Conservation (phyloP, 1,284 basidiomycete genomes). For the Mrakiaceae sp. region DNA sequence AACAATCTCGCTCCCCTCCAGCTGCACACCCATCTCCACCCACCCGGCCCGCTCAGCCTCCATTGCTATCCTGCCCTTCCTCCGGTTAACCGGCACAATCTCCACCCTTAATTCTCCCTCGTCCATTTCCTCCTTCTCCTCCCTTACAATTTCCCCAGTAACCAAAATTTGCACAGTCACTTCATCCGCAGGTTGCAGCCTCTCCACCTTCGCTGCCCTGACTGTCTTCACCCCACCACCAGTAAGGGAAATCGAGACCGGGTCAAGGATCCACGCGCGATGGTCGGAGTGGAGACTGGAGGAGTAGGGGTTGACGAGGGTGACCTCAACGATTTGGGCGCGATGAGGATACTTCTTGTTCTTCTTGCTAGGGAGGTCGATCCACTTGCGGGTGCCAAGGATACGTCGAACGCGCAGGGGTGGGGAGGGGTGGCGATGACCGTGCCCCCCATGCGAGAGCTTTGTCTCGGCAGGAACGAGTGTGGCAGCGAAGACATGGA, state of each 20-base stretch:
- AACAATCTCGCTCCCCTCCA: neutral
- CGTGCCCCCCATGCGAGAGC: neutral
- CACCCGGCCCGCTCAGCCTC: no score
- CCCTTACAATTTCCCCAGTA: neutral
- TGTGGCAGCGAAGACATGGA: slow-evolving; percentile 30
- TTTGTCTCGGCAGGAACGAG: slow-evolving; percentile 18
- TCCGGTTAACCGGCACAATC: slow-evolving; percentile 18
- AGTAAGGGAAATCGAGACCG: slow-evolving; percentile 19
- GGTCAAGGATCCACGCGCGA: slow-evolving; percentile 20
- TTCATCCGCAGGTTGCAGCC: slow-evolving; percentile 40
- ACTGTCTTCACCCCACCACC: slow-evolving; percentile 27
- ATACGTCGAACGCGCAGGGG: slow-evolving; percentile 30
- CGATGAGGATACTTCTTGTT: slow-evolving; percentile 24
- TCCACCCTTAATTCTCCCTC: neutral
- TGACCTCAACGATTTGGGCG: slow-evolving; percentile 41
- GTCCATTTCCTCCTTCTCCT: slow-evolving; percentile 23
- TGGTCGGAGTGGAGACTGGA: slow-evolving; percentile 16
- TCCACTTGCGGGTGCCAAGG: slow-evolving; percentile 40
- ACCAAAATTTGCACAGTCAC: slow-evolving; percentile 22
- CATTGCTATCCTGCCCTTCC: slow-evolving; percentile 21
- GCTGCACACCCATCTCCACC: neutral
- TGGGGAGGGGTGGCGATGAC: neutral
- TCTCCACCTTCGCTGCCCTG: neutral
- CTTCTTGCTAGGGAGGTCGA: slow-evolving; percentile 21
- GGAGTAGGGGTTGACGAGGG: slow-evolving; percentile 41